phyloP scores from a whole-genome alignment of 495 filamentous ascomycete species.

The Penicillium salamii region DNA sequence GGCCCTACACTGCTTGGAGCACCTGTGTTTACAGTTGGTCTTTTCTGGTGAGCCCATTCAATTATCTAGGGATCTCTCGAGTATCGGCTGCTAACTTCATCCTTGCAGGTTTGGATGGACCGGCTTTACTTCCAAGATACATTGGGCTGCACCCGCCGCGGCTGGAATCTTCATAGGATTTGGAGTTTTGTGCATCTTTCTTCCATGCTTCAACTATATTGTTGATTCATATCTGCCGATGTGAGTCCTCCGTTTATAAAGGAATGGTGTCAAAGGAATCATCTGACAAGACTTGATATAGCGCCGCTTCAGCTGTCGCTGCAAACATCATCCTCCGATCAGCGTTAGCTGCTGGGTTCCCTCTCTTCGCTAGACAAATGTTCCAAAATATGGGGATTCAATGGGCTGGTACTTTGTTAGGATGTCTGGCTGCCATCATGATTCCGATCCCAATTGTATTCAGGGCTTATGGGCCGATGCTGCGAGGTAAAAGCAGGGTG shows the following conservation, averaged over 20 bases:
- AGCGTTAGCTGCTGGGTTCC: slow-evolving; percentile 72
- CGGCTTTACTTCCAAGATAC: slow-evolving; percentile 30
- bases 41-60: slow-evolving; percentile 48
- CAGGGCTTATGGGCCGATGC: slow-evolving; percentile 29
- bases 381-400: slow-evolving; percentile 75
- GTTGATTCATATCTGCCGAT: slow-evolving; percentile 59
- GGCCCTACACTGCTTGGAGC: slow-evolving; percentile 49
- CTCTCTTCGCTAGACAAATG: slow-evolving; percentile 80
- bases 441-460: slow-evolving; percentile 66
- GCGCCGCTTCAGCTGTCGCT: slow-evolving; percentile 81
- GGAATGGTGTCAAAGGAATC: neutral
- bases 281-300: slow-evolving; percentile 16
- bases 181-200: slow-evolving; percentile 36
- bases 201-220: slow-evolving; percentile 41
- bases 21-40: slow-evolving; percentile 48
- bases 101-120: slow-evolving; percentile 42
- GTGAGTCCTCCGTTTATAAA: slow-evolving; percentile 33
- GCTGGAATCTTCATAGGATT: slow-evolving; percentile 34
- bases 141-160: slow-evolving; percentile 33
- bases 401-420: slow-evolving; percentile 76
- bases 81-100: neutral
- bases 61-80: neutral
- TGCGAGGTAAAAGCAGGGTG: slow-evolving; percentile 34
- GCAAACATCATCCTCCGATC: slow-evolving; percentile 87
- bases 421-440: slow-evolving; percentile 64